Conservation (phyloP, 1,139 yeast species). For the Pichia terricola region DNA sequence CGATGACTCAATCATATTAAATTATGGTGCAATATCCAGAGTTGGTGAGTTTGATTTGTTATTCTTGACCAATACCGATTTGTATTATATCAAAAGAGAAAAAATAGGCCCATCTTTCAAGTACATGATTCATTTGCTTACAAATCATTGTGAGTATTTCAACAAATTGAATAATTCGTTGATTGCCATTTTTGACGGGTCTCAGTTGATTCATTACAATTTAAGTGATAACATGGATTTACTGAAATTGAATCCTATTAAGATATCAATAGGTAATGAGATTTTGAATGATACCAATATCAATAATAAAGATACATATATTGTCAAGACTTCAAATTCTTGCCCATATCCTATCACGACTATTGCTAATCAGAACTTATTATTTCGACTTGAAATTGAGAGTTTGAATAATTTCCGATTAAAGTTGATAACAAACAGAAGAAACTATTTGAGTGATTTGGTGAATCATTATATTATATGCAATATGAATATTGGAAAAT, state of each 20-base stretch:
- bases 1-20: conserved; percentile 16
- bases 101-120: conserved; percentile 5
- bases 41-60: conserved; percentile 24
- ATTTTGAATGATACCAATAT: conserved; percentile 1
- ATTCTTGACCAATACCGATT: conserved; percentile 25
- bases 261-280: conserved; percentile 23
- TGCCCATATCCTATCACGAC: conserved; percentile 26
- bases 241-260: conserved; percentile 18
- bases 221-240: conserved; percentile 17
- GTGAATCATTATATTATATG: conserved; percentile 23
- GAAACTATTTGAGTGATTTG: conserved; percentile 23
- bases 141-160: conserved; percentile 21
- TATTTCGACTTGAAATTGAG: conserved; percentile 26
- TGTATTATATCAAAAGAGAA: conserved; percentile 25
- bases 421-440: conserved; percentile 21
- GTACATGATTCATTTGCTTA: conserved; percentile 12
- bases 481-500: conserved; percentile 15
- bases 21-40: conserved; percentile 18
- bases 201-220: conserved; percentile 23
- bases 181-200: conserved; percentile 24
- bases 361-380: conserved; percentile 22
- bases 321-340: conserved; percentile 22
- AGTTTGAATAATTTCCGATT: conserved; percentile 17
- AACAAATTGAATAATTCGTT: conserved; percentile 19
- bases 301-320: conserved; percentile 1